Percentiles rank a stretch among this genome's conserved stretches.
These are phyloP conservation scores for Simmondsia chinensis DNA, from an alignment of 148 eudicot genomes.

Conservation along the genomic window DNA sequence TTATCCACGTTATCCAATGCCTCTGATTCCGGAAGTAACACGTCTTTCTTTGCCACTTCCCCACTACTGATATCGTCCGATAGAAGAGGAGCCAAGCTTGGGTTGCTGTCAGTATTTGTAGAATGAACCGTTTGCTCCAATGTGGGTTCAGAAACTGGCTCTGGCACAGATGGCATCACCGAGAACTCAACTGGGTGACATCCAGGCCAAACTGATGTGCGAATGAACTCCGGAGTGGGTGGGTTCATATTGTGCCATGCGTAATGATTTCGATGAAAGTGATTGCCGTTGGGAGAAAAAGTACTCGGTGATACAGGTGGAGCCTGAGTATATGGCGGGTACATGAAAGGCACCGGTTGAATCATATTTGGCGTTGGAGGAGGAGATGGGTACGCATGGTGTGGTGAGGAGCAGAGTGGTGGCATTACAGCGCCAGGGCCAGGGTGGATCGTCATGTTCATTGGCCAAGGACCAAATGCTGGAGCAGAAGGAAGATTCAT, in stretches of 20 bases:
- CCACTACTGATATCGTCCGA: conserved; percentile 38
- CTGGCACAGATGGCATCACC: conserved; percentile 51
- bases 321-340: conserved; percentile 80
- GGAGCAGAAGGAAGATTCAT: conserved; percentile 50
- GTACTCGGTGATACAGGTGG: conserved; percentile 50
- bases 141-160: conserved; percentile 41
- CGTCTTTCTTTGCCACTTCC: conserved; percentile 40
- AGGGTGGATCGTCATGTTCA: conserved; percentile 78
- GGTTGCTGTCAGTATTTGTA: conserved; percentile 28
- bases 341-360: conserved; percentile 70
- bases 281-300: conserved; percentile 41
- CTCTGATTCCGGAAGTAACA: conserved; percentile 31
- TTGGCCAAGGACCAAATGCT: conserved; percentile 72
- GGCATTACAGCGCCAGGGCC: conserved; percentile 46
- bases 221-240: conserved; percentile 39
- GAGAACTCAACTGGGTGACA: conserved; percentile 66
- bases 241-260: conserved; percentile 72
- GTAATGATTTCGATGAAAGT: conserved; percentile 65
- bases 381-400: conserved; percentile 79
- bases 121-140: conserved; percentile 33
- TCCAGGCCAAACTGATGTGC: conserved; percentile 56
- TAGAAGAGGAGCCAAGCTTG: conserved; percentile 33
- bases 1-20: conserved; percentile 26
- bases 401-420: conserved; percentile 70
- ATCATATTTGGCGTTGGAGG: conserved; percentile 83